Evolutionary conservation across 495 filamentous ascomycete genomes (phyloP).

Genomic region (Xylaria castorea): DNA sequence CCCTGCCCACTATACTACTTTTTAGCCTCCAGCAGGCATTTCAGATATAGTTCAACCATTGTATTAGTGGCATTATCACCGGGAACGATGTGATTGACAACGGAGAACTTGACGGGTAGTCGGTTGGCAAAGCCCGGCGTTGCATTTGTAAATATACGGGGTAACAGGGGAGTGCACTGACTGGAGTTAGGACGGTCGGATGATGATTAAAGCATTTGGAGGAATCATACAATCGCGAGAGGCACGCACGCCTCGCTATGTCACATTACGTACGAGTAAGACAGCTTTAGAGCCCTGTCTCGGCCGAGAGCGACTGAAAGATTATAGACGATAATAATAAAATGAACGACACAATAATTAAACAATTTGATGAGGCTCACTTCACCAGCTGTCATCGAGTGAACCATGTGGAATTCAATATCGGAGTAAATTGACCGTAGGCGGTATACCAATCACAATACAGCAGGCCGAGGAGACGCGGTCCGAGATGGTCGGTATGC

Average conservation of each 20-base stretch:
- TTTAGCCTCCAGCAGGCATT: constrained; percentile 23
- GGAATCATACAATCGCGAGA: constrained; percentile 22
- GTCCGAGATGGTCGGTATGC: not conserved
- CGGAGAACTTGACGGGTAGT: constrained; percentile 14
- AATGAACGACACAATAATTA: constrained; percentile 26
- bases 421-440: not conserved
- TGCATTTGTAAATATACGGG: constrained; percentile 30
- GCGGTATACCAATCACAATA: not conserved
- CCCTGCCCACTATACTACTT: constrained; percentile 21
- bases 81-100: constrained; percentile 34
- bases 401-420: too few species aligned
- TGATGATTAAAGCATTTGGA: constrained; percentile 29
- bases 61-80: constrained; percentile 41
- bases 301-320: constrained; percentile 17
- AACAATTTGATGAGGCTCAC: not conserved
- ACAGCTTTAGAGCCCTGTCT: constrained; percentile 16
- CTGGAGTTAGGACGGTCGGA: constrained; percentile 27
- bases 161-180: constrained; percentile 24
- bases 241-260: constrained; percentile 12
- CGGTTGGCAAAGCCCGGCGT: constrained; percentile 20
- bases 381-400: not conserved
- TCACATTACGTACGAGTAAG: constrained; percentile 18
- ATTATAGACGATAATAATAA: constrained; percentile 26
- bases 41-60: constrained; percentile 31
- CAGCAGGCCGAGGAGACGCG: not conserved